Base-by-base conservation (phyloP, 2,329 filamentous ascomycete genomes). In the Truncatella angustata region DNA sequence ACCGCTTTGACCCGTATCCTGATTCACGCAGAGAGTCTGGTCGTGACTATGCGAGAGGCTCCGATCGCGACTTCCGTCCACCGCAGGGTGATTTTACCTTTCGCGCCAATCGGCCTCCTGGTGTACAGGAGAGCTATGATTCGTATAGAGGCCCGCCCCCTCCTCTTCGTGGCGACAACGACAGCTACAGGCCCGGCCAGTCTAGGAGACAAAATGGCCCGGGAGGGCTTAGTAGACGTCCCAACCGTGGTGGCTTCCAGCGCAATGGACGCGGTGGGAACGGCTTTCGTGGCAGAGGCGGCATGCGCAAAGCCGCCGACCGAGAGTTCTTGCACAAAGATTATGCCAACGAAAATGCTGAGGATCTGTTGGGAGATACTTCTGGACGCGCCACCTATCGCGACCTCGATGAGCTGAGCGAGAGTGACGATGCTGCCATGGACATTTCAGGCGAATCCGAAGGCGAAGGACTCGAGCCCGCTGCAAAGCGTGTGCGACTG, bases 401-500 rank as follows among this genome's bases (percentile, higher is more conserved):
- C 47, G 65, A 78, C 32, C 46, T 84, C 4, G 79, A 83, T 30
- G 78, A 85, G 14, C 67, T 86, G 23, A 85, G 82, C 0, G 82
- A 86, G 57, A 84, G 82, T 56, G 80, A 82, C 45, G 83, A 86
- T 64, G 75, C 82, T 12, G 82, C 77, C 2, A 86, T 86, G 82
- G 82, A 86, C 40, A 80, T 85, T 5, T 85, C 82, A 0, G 79
- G 79, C 30, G 70, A 72, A 36, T 73, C 70, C 14, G 69, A 67
- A 10, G 69, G 69, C 1, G 74, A 73, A 3, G 73, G 73, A 49
- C 56, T 69, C 42, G 66, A 75, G 51, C 75, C 75, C 11, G 70
- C 68, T 3, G 65, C 62, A 45, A 80, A 80, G 61, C 74, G 76
- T 10, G 65, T 65, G 3, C 73, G 75, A 9, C 61, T 4, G 48